phyloP scores from a whole-genome alignment of 441 rosid genomes.

The Omphalea diandra region DNA sequence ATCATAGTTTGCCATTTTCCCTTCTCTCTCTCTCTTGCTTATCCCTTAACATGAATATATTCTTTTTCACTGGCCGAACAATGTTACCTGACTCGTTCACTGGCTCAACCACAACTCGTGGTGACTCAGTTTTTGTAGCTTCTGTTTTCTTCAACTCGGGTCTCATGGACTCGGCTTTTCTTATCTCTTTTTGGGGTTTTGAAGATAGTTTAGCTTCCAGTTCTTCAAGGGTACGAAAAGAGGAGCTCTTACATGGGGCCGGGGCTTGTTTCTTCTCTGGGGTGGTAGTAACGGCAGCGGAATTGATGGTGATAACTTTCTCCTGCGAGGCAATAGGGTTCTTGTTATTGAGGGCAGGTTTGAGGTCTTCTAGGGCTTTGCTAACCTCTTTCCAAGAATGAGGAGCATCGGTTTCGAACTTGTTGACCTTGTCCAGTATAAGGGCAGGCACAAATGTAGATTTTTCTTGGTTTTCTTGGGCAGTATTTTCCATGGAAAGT shows the following conservation, averaged over 20 bases:
- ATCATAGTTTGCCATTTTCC: slow-evolving; percentile 42
- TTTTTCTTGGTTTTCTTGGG: slow-evolving; percentile 31
- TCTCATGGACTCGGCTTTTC: slow-evolving; percentile 20
- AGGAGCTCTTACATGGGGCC: slow-evolving; percentile 42
- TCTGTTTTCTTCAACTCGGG: slow-evolving; percentile 37
- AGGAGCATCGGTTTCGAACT: slow-evolving; percentile 56
- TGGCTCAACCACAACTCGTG: background rate
- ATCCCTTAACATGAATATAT: slow-evolving; percentile 62
- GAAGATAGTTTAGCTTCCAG: slow-evolving; percentile 48
- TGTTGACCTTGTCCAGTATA: slow-evolving; percentile 55
- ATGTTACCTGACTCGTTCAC: slow-evolving; percentile 19
- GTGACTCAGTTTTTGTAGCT: background rate
- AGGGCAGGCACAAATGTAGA: slow-evolving; percentile 38
- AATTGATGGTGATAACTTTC: background rate
- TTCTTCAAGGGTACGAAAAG: slow-evolving; percentile 83
- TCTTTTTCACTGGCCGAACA: slow-evolving; percentile 54
- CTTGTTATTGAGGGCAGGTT: slow-evolving; percentile 32
- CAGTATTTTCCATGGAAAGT: slow-evolving; percentile 34
- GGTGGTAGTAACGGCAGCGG: background rate
- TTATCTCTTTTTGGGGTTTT: slow-evolving; percentile 34
- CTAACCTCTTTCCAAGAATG: slow-evolving; percentile 93
- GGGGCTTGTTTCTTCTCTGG: slow-evolving; percentile 31
- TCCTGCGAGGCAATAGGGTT: slow-evolving; percentile 9
- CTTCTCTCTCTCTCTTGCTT: slow-evolving; percentile 62
- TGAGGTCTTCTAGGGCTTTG: slow-evolving; percentile 67